phyloP scores from a whole-genome alignment of 345 rosid species.

The Brassica nigra region DNA sequence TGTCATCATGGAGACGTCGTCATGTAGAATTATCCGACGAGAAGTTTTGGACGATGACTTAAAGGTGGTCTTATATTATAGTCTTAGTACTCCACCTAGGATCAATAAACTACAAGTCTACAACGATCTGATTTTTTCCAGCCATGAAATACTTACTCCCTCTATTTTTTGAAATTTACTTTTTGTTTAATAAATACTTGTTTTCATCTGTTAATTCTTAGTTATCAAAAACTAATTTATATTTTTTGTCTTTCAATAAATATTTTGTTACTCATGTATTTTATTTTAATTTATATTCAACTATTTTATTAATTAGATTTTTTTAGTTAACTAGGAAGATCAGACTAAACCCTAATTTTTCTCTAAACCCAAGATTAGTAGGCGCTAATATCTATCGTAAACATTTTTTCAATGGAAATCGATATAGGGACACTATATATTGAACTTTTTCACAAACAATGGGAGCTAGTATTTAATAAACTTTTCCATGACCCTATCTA shows the following conservation, averaged over 20 bases:
- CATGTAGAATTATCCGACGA: neutral
- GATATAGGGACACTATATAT: no score
- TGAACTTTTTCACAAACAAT: neutral
- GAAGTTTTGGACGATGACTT: neutral
- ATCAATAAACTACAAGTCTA: neutral
- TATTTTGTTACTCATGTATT: neutral
- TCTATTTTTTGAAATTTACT: no score
- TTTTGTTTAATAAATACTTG: neutral
- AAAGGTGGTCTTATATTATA: neutral
- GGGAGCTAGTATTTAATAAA: neutral
- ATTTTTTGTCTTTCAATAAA: neutral
- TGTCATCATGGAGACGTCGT: neutral
- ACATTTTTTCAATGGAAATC: no score
- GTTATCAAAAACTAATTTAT: no score
- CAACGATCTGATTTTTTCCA: neutral
- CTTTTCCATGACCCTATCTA: neutral
- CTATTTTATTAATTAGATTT: no score
- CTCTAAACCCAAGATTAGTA: neutral
- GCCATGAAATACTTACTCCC: neutral
- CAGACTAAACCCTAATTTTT: no score
- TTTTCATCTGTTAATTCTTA: neutral
- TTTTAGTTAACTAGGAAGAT: neutral
- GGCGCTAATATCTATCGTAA: neutral
- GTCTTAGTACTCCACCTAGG: no score
- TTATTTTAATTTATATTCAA: no score